Conservation (phyloP, 1,284 basidiomycete genomes). For the Papiliotrema nemorosa region DNA sequence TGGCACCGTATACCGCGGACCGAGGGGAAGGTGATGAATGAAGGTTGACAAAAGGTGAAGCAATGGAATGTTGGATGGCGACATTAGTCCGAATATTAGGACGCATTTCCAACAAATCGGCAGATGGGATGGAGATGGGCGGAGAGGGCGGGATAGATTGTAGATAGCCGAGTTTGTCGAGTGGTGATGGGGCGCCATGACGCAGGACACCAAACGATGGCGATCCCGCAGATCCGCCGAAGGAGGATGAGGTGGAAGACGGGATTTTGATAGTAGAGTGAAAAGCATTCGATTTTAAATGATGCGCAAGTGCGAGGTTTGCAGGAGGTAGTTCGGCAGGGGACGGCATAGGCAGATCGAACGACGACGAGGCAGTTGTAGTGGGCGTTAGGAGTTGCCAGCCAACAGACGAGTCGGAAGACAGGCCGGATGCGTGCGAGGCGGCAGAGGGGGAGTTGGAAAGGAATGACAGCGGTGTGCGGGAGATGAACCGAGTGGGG, state of each 20-base stretch:
- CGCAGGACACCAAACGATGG: not conserved
- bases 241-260: not conserved
- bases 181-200: constrained; percentile 8
- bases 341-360: constrained; percentile 3
- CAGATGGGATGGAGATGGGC: constrained; percentile 24
- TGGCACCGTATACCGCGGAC: not conserved
- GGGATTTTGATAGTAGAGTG: not conserved
- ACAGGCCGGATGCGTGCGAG: not conserved
- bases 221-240: not conserved
- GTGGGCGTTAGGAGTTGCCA: constrained; percentile 6
- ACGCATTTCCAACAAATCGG: constrained; percentile 20
- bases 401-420: constrained; percentile 2
- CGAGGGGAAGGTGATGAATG: constrained; percentile 11
- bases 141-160: constrained; percentile 29
- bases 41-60: constrained; percentile 34
- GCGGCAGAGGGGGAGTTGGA: constrained; percentile 18
- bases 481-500: constrained; percentile 20
- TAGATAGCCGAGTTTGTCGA: constrained; percentile 24
- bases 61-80: constrained; percentile 24
- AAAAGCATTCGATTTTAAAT: not conserved
- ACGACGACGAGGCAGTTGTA: constrained; percentile 1
- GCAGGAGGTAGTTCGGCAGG: not conserved
- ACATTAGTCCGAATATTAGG: constrained; percentile 8
- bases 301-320: not conserved
- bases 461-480: constrained; percentile 25